Conservation (phyloP, 495 filamentous ascomycete species). For the Penicillium crystallinum region DNA sequence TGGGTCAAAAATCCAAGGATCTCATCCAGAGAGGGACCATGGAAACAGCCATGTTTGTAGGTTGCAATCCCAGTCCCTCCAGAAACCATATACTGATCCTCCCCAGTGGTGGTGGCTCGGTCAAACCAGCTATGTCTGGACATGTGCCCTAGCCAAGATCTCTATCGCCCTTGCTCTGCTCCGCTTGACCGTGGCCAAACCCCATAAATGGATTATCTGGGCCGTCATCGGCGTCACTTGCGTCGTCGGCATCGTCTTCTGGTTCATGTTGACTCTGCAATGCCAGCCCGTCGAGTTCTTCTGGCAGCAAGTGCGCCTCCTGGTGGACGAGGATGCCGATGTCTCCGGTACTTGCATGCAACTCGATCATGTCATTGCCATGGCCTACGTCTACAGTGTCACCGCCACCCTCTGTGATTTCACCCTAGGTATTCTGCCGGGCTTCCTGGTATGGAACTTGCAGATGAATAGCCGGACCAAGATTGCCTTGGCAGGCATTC, state of each 20-base stretch:
- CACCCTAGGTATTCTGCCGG: slow-evolving; percentile 33
- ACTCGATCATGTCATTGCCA: slow-evolving; percentile 23
- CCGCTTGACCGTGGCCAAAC: slow-evolving; percentile 28
- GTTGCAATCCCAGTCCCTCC: slow-evolving; percentile 7
- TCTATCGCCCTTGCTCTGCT: slow-evolving; percentile 41
- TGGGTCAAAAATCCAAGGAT: slow-evolving; percentile 23
- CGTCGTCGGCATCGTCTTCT: slow-evolving; percentile 29
- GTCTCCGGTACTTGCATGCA: slow-evolving; percentile 30
- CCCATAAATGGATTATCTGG: slow-evolving; percentile 28
- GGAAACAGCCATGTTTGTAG: slow-evolving; percentile 40
- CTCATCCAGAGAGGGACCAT: slow-evolving; percentile 15
- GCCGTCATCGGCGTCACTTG: slow-evolving; percentile 26
- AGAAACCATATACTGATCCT: slow-evolving; percentile 8
- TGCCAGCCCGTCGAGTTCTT: slow-evolving; percentile 39
- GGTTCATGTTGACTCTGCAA: slow-evolving; percentile 38
- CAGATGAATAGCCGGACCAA: slow-evolving; percentile 38
- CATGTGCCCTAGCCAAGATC: slow-evolving; percentile 30
- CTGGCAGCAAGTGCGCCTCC: slow-evolving; percentile 28
- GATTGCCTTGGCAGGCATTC: slow-evolving; percentile 31
- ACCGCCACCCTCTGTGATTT: slow-evolving; percentile 39
- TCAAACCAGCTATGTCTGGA: slow-evolving; percentile 33
- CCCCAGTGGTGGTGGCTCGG: slow-evolving; percentile 41
- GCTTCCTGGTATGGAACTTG: slow-evolving; percentile 34
- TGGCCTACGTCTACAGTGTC: slow-evolving; percentile 42
- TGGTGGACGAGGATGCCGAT: background rate